These are phyloP conservation scores for Fusarium sp. DNA, from an alignment of 2,329 filamentous ascomycete genomes.

Conservation along the genomic window DNA sequence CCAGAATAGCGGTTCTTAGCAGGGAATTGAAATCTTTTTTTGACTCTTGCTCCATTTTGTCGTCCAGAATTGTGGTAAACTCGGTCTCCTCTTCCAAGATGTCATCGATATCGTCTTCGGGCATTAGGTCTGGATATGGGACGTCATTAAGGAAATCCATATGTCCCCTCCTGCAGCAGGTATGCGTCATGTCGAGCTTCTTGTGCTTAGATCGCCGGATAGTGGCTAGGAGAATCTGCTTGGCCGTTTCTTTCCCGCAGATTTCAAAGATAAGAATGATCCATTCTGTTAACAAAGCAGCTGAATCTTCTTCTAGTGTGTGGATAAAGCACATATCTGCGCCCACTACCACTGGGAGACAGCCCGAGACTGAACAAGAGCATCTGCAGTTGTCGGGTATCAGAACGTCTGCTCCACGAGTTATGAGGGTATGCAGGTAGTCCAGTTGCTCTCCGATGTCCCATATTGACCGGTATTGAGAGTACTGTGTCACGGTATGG, in stretches of 20 bases:
- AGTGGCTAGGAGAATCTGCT: background rate
- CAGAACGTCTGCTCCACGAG: background rate
- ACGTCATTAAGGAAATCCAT: no score
- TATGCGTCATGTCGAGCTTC: background rate
- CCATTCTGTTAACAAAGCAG: background rate
- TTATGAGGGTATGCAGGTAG: background rate
- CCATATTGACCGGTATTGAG: no score
- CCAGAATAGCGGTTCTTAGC: background rate
- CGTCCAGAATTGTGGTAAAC: background rate
- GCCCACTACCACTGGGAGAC: background rate
- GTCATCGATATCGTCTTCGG: background rate
- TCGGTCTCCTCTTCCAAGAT: constrained; percentile 7
- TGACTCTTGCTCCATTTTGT: background rate
- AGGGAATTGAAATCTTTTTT: background rate
- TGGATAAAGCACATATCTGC: no score
- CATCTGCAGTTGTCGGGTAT: constrained; percentile 2
- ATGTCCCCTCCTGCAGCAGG: background rate
- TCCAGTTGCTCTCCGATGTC: background rate
- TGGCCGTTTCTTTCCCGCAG: background rate
- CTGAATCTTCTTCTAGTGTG: background rate
- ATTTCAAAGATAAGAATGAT: background rate
- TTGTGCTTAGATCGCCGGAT: background rate
- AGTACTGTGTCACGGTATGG: background rate
- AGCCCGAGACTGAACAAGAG: constrained; percentile 3
- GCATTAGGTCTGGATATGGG: no score